phyloP scores from a whole-genome alignment of 495 filamentous ascomycete genomes.

The Penicilliopsis zonata region DNA sequence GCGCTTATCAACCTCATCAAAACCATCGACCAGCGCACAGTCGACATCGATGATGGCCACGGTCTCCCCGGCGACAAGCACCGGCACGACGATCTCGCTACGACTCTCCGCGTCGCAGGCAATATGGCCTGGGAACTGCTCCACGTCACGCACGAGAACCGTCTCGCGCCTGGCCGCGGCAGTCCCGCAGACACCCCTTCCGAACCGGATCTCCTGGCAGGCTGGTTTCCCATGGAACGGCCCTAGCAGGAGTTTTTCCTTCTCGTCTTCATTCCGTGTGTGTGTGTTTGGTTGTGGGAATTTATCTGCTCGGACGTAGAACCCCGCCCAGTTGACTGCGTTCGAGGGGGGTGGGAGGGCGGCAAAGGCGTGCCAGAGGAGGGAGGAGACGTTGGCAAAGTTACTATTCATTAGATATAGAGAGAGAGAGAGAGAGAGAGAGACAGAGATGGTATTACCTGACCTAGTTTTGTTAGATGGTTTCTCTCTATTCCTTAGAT shows the following conservation, averaged over 20 bases:
- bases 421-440: no score
- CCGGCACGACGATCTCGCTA: conserved; percentile 88
- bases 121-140: conserved; percentile 76
- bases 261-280: conserved; percentile 4
- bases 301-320: conserved; percentile 66
- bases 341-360: conserved; percentile 63
- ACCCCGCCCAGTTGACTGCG: conserved; percentile 81
- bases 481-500: no score
- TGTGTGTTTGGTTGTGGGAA: conserved; percentile 13
- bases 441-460: conserved; percentile 2
- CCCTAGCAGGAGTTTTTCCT: conserved; percentile 54
- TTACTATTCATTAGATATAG: conserved; percentile 49
- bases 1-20: conserved; percentile 61
- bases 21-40: conserved; percentile 57
- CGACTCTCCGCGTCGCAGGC: conserved; percentile 72
- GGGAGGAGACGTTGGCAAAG: conserved; percentile 69
- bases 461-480: conserved; percentile 1
- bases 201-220: conserved; percentile 73
- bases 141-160: conserved; percentile 65
- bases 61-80: conserved; percentile 50
- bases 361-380: conserved; percentile 77
- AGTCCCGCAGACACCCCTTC: conserved; percentile 72
- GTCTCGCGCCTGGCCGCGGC: conserved; percentile 53
- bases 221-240: conserved; percentile 85
- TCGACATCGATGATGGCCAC: conserved; percentile 87